Percentiles rank a stretch among this genome's conserved stretches.
Evolutionary conservation across 1,284 basidiomycete species (phyloP).

Genomic region (Ustilago esculenta): DNA sequence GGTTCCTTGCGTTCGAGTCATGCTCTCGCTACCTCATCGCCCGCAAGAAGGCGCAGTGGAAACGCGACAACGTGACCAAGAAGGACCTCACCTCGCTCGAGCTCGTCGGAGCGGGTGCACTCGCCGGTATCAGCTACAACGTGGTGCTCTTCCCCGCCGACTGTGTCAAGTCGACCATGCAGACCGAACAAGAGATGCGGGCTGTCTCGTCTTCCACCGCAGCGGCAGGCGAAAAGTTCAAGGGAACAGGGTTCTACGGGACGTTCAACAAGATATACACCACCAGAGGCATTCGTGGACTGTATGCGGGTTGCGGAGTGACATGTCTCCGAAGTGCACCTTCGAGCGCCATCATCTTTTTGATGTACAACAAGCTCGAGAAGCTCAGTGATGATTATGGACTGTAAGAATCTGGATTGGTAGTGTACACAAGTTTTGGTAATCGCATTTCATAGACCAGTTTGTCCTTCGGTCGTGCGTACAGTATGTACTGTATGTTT

Average conservation of each 20-base stretch:
- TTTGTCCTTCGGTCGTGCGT: too few relatives aligned
- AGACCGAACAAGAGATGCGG: constrained; percentile 88
- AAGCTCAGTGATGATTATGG: constrained; percentile 48
- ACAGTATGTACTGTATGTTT: too few relatives aligned
- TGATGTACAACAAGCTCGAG: constrained; percentile 63
- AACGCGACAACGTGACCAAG: constrained; percentile 62
- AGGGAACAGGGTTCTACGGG: constrained; percentile 74
- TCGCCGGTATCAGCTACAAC: constrained; percentile 87
- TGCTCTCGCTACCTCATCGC: constrained; percentile 50
- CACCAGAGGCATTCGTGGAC: constrained; percentile 80
- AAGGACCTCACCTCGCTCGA: constrained; percentile 78
- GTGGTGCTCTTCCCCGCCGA: constrained; percentile 74
- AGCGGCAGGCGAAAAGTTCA: constrained; percentile 66
- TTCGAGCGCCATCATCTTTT: constrained; percentile 54
- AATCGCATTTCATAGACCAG: constrained; percentile 5
- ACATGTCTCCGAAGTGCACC: constrained; percentile 88
- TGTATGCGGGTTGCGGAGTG: constrained; percentile 93
- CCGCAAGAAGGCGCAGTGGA: constrained; percentile 47
- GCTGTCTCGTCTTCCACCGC: neutral
- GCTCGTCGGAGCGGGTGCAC: constrained; percentile 84
- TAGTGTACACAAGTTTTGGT: too few relatives aligned
- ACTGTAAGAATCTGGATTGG: too few relatives aligned
- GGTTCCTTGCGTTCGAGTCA: constrained; percentile 85
- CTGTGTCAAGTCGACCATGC: constrained; percentile 91
- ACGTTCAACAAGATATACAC: constrained; percentile 80